Evolutionary conservation across 1,284 basidiomycete species (phyloP).

Genomic region (Ganoderma multipileum): DNA sequence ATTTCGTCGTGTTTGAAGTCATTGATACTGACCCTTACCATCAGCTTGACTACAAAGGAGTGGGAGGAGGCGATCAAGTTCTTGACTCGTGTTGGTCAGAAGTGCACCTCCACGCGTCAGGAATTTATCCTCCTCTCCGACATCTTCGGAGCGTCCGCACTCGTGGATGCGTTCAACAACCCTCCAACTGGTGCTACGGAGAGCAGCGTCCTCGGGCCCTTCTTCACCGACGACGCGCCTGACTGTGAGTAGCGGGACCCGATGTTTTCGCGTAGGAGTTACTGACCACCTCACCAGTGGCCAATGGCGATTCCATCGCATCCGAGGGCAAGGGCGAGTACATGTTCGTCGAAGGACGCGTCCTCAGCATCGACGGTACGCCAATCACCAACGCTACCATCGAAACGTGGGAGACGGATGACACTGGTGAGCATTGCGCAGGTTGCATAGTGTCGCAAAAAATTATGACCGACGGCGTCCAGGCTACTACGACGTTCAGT

Average conservation of each 20-base stretch:
- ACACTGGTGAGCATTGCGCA: constrained; percentile 59
- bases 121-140: constrained; percentile 89
- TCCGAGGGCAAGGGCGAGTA: constrained; percentile 86
- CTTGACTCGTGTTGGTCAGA: constrained; percentile 78
- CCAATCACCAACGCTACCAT: constrained; percentile 72
- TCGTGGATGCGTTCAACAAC: constrained; percentile 83
- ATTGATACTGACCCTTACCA: neutral
- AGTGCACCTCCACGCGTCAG: constrained; percentile 75
- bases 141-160: constrained; percentile 76
- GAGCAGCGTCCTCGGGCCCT: constrained; percentile 84
- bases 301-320: constrained; percentile 53
- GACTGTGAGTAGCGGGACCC: constrained; percentile 56
- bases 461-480: neutral
- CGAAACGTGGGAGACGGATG: constrained; percentile 91
- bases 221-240: constrained; percentile 82
- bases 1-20: neutral
- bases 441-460: constrained; percentile 20
- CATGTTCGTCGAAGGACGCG: constrained; percentile 79
- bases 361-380: constrained; percentile 70
- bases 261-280: neutral
- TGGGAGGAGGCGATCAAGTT: constrained; percentile 85
- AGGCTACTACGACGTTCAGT: constrained; percentile 71
- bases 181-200: constrained; percentile 74
- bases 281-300: constrained; percentile 38
- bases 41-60: constrained; percentile 79